Evolutionary conservation across 306 rosid genomes (phyloP), one percentile per base, ranked within the genome.

Genomic region (Cicer cuneatum): DNA sequence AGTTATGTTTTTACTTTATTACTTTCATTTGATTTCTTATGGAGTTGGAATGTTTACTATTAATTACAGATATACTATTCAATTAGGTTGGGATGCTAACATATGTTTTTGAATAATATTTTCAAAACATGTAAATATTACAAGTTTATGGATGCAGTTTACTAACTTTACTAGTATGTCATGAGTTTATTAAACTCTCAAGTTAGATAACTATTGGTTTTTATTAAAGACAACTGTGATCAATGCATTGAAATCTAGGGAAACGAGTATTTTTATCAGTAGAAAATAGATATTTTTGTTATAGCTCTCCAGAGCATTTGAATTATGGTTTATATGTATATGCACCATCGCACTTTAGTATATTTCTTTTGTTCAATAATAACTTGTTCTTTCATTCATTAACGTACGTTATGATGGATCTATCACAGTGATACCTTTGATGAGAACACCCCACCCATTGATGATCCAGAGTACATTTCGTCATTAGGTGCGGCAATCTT

Each of bases 381-480:
- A 59, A 72, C 59, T 37, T 54, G 9, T 10, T 46, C 18, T 57
- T 48, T 35, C 58, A 19, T 69, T 38, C 48, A 60, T 15, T 75
- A 45, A 78, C 43, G 2, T 68, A 42, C 13, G 33, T 40, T 75
- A 57, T 71, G 66, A 72, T 77, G 75, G 74, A 80, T 79, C 74
- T 48, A 75, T 69, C 70, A 35, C 90, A 93, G 97, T 47, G 97
- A 91, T 82, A 93, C 98, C 81, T 93, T 93, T 63, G 97, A 90
- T 37, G 98, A 93, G 85, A 93, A 93, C 87, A 93, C 98, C 46
- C 98, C 97, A 5, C 98, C 98, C 42, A 64, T 73, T 66, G 97
- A 90, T 83, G 92, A 86, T 70, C 93, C 93, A 29, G 85, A 84
- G 69, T 93, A 89, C 86, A 90, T 90, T 69, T 93, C 97, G 81